Evolutionary conservation across 805 yeast genomes (phyloP), one percentile per base, ranked within the genome.

Genomic region (Kuraishia borneana): DNA sequence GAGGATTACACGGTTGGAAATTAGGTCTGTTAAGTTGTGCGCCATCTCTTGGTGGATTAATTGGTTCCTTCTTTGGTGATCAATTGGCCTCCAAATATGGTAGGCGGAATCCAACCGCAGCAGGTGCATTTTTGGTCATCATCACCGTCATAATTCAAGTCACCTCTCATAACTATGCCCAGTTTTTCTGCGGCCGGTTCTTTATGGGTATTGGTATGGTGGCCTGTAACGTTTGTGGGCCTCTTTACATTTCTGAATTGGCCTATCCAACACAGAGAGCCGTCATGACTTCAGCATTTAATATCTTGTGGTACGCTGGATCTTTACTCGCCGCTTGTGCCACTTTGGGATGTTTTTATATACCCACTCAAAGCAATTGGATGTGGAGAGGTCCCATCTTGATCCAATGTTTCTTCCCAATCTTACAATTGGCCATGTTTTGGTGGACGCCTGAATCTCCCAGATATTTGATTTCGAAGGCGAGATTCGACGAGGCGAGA

Each of bases 301-400:
- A 70, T 48, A 59, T 64, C 14, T 61, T 55, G 38, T 63, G 62
- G 63, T 60, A 65, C 39, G 42, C 64, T 30, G 73, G 71, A n/a
- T 65, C 71, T 9, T 45, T 63, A 32, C 44, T 67, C 33, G 69
- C 70, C 8, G 61, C 71, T 9, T 65, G 70, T 70, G 54, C 59
- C 19, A 58, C 68, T 10, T 65, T 54, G 39, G 70, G 68, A 37
- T 55, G 63, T 14, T 50, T 58, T 33, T 40, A 44, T 16, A 39
- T 57, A 14, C 36, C 40, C 6, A 63, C 39, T 8, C 10, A 7
- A 21, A 68, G 73, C 31, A 46, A 53, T 26, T 62, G 64, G 60
- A 54, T 64, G 20, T 73, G 78, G 78, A 66, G 73, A 53, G 54
- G 72, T 36, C 79, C 80, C 26, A 59, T 73, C 10, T 60, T 60